phyloP scores from a whole-genome alignment of 2,329 filamentous ascomycete species.

The Domatiomyces catenatus region DNA sequence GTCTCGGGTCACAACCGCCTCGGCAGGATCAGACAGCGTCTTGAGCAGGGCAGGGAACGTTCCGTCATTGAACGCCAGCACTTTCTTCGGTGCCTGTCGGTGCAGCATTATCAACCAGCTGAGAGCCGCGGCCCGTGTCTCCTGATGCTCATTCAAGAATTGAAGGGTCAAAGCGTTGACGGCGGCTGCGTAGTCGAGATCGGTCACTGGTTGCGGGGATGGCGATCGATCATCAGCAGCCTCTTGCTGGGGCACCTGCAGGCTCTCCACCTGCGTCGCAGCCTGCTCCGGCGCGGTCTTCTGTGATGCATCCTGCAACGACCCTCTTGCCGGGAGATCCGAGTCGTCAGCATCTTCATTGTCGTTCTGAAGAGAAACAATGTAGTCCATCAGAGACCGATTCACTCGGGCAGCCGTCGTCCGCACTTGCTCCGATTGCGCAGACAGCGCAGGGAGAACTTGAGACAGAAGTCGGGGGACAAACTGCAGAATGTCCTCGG shows the following conservation, averaged over 20 bases:
- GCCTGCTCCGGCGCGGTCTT: constrained; percentile 19
- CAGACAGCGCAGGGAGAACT: constrained; percentile 85
- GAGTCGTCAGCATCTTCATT: constrained; percentile 23
- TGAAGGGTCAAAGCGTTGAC: constrained; percentile 85
- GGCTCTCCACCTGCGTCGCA: constrained; percentile 28
- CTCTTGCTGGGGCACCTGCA: constrained; percentile 23
- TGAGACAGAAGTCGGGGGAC: constrained; percentile 84
- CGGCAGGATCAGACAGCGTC: constrained; percentile 85
- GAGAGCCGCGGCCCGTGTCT: constrained; percentile 79
- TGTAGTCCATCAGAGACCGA: constrained; percentile 79
- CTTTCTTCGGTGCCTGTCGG: constrained; percentile 81
- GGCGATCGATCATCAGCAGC: constrained; percentile 12
- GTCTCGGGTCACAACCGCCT: constrained; percentile 90
- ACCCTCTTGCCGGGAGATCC: constrained; percentile 10
- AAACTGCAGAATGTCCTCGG: constrained; percentile 88
- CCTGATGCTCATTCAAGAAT: constrained; percentile 93
- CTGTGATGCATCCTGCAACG: constrained; percentile 21
- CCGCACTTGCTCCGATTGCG: constrained; percentile 74
- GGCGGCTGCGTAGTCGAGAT: constrained; percentile 90
- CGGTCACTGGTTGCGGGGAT: constrained; percentile 32
- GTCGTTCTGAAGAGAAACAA: constrained; percentile 76
- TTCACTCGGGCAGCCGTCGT: constrained; percentile 83
- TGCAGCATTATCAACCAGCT: constrained; percentile 98
- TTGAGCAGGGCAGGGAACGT: constrained; percentile 93
- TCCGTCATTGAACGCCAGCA: constrained; percentile 89